These are phyloP conservation scores for Cornus suecica DNA, from an alignment of 148 eudicot genomes.

Conservation along the genomic window DNA sequence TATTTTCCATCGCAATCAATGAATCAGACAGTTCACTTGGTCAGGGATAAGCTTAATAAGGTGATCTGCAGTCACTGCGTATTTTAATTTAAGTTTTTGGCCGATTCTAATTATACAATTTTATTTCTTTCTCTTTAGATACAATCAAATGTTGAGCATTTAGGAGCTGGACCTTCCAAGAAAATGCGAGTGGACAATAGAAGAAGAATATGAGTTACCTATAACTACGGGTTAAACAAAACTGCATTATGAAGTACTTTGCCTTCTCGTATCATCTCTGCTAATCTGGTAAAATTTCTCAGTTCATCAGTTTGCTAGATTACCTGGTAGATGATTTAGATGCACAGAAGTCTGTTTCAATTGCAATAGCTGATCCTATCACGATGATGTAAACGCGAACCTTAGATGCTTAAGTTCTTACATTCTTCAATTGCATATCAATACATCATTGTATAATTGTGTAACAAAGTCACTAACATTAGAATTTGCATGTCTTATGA, in stretches of 20 bases:
- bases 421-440: neutral
- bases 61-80: constrained; percentile 19
- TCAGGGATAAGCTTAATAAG: constrained; percentile 77
- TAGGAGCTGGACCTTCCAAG: constrained; percentile 55
- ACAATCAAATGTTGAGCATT: constrained; percentile 43
- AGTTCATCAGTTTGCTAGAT: neutral
- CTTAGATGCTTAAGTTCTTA: neutral
- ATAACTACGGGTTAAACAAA: neutral
- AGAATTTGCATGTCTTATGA: too few relatives aligned
- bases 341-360: neutral
- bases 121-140: constrained; percentile 37
- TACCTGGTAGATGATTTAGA: neutral
- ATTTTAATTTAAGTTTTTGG: neutral
- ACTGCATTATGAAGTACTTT: neutral
- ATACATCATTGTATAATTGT: neutral
- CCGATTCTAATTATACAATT: neutral
- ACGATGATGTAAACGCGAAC: neutral
- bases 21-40: constrained; percentile 71
- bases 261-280: neutral
- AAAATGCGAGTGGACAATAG: constrained; percentile 62
- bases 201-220: constrained; percentile 54
- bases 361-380: neutral
- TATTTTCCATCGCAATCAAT: constrained; percentile 72
- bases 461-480: too few relatives aligned
- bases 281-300: neutral